These are phyloP conservation scores for Peronospora farinosa DNA, from an alignment of 352 stramenopile species.

Conservation along the genomic window DNA sequence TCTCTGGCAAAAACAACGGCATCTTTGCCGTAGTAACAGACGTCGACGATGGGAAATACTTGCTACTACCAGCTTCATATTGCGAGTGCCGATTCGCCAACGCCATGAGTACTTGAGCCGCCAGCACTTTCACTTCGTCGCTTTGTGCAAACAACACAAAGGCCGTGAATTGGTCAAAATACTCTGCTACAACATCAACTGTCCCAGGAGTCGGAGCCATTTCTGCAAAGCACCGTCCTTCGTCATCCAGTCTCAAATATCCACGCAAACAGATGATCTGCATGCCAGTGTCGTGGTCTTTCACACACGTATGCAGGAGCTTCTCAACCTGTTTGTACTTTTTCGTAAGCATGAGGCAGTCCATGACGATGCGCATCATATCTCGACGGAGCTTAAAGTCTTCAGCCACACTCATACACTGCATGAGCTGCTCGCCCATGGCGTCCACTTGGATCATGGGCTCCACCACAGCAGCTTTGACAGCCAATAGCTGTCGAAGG, in stretches of 20 bases:
- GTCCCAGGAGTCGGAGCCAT: background rate
- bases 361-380: slow-evolving; percentile 68
- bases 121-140: slow-evolving; percentile 27
- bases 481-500: slow-evolving; percentile 43
- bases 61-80: slow-evolving; percentile 18
- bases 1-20: slow-evolving; percentile 30
- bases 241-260: slow-evolving; percentile 48
- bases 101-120: slow-evolving; percentile 32
- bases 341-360: slow-evolving; percentile 46
- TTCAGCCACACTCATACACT: slow-evolving; percentile 66
- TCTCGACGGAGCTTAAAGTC: slow-evolving; percentile 70
- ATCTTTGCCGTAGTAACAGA: background rate
- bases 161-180: slow-evolving; percentile 33
- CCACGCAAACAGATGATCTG: slow-evolving; percentile 47
- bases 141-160: slow-evolving; percentile 33
- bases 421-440: slow-evolving; percentile 73
- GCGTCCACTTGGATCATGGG: slow-evolving; percentile 78
- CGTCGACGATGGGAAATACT: slow-evolving; percentile 20
- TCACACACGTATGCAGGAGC: slow-evolving; percentile 43
- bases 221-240: slow-evolving; percentile 19
- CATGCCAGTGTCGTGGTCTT: slow-evolving; percentile 53
- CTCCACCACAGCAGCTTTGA: slow-evolving; percentile 60
- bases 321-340: slow-evolving; percentile 37
- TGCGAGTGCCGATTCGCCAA: slow-evolving; percentile 22
- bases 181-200: slow-evolving; percentile 3